A percentile compares a stretch with the other conserved stretches of the same genome.
phyloP scores from a whole-genome alignment of 2,329 filamentous ascomycete species.

The Xylariales sp. region DNA sequence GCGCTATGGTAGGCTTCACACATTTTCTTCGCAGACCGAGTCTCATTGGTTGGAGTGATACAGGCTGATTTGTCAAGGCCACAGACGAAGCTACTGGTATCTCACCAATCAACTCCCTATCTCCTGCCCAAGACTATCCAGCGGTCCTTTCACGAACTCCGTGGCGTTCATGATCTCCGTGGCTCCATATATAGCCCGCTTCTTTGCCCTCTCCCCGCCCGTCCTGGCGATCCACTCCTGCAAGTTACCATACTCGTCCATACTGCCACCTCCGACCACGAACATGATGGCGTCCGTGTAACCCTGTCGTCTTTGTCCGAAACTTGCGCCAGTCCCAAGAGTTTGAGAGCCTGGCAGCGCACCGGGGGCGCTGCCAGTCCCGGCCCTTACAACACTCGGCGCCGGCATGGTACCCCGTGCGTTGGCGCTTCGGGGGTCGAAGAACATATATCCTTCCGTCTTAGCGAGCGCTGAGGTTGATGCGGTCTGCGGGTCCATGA shows the following conservation, averaged over 20 bases:
- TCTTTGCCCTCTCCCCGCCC: conserved; percentile 59
- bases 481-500: conserved; percentile 92
- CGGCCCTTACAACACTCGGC: conserved; percentile 55
- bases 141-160: conserved; percentile 60
- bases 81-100: too few relatives aligned
- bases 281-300: conserved; percentile 93
- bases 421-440: conserved; percentile 89
- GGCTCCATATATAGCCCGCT: conserved; percentile 89
- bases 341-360: conserved; percentile 39
- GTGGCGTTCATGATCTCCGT: conserved; percentile 73
- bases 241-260: conserved; percentile 97
- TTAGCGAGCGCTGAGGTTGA: conserved; percentile 90
- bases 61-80: too few relatives aligned
- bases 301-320: conserved; percentile 84
- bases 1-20: too few relatives aligned
- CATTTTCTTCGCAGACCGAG: too few relatives aligned
- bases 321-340: conserved; percentile 71
- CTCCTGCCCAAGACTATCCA: conserved; percentile 59
- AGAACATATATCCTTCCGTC: conserved; percentile 95
- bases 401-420: conserved; percentile 88
- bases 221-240: conserved; percentile 92
- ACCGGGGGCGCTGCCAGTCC: conserved; percentile 32
- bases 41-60: too few relatives aligned
- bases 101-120: too few relatives aligned
- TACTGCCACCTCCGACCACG: conserved; percentile 90